Evolutionary conservation across 202 grass and related monocot species (phyloP), one percentile per base, ranked within the genome.

Genomic region (Tripidium arundinaceum): DNA sequence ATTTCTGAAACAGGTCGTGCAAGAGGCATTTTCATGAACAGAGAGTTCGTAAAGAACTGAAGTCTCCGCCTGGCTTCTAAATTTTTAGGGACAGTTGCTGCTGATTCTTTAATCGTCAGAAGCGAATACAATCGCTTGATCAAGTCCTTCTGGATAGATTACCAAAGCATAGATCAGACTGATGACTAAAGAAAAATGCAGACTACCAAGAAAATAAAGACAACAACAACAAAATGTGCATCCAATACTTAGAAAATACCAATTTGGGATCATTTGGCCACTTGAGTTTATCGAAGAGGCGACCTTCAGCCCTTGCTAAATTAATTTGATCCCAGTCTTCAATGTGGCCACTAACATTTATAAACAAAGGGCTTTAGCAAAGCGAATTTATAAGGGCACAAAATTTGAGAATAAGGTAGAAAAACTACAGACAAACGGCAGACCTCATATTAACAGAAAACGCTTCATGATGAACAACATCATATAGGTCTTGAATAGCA

Each of bases 71-170:
- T 74, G n/a, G 94, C 94, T 88, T 97, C 94, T 85, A 93, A 68
- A 77, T 97, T 97, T 89, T 83, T 91, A 64, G 94, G 94, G 71
- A 97, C 88, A 86, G 81, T 93, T 47, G 82, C 86, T 69, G 94
- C 94, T 28, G 94, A 97, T 85, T 97, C 94, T 46, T 97, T 97
- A 72, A 93, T 90, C 58, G 94, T 97, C 72, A 97, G 34, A 87
- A 97, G 88, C 43, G 88, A 93, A 85, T 91, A 83, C 58, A 97
- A 77, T 66, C 94, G 83, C 81, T 87, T 91, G 82, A 97, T 89
- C 59, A 89, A 50, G 81, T 84, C 86, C 76, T 89, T 93, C 94
- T 97, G 84, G 41, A 91, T 54, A 46, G 31, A 62, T 74, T 69
- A 75, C 34, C 78, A 79, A 37, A 81, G 65, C 16, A 84, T 3